Percentiles rank a stretch among this genome's conserved stretches.
Conservation (phyloP, 768 basidiomycete genomes). For the Mycena leptocephala region DNA sequence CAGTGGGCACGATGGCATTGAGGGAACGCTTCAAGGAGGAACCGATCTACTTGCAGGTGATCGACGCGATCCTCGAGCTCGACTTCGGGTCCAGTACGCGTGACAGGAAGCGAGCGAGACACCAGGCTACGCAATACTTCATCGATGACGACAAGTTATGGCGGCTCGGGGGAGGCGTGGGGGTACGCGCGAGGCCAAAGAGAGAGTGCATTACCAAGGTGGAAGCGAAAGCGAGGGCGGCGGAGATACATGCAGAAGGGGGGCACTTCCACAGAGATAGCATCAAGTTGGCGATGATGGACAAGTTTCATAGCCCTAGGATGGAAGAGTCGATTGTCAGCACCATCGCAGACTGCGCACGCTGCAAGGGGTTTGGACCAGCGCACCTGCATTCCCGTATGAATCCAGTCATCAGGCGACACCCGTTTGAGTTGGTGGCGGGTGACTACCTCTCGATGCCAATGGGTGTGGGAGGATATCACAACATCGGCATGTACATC, state of each 20-base stretch:
- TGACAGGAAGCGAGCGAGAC: constrained; percentile 2
- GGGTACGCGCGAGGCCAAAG: background rate
- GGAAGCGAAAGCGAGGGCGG: constrained; percentile 14
- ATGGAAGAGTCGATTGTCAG: background rate
- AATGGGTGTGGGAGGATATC: constrained; percentile 37
- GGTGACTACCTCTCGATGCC: constrained; percentile 47
- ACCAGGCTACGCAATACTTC: constrained; percentile 13
- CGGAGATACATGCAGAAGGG: constrained; percentile 7
- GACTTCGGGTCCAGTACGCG: constrained; percentile 31
- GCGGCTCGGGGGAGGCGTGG: constrained; percentile 11
- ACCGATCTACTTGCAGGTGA: constrained; percentile 12
- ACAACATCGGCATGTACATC: constrained; percentile 35
- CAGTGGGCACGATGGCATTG: background rate
- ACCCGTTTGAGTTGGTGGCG: background rate
- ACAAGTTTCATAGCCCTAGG: background rate
- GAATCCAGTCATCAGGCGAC: background rate
- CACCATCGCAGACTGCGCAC: constrained; percentile 34
- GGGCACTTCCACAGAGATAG: background rate
- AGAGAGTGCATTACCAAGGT: constrained; percentile 16
- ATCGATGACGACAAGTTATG: constrained; percentile 32
- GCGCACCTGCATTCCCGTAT: constrained; percentile 39
- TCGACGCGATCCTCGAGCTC: constrained; percentile 10
- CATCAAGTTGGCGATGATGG: background rate
- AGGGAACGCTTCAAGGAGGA: constrained; percentile 30
- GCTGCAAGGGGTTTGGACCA: constrained; percentile 45